A percentile compares a stretch with the other conserved stretches of the same genome.
Conservation (phyloP, 495 filamentous ascomycete genomes). For the Recurvomyces mirabilis region DNA sequence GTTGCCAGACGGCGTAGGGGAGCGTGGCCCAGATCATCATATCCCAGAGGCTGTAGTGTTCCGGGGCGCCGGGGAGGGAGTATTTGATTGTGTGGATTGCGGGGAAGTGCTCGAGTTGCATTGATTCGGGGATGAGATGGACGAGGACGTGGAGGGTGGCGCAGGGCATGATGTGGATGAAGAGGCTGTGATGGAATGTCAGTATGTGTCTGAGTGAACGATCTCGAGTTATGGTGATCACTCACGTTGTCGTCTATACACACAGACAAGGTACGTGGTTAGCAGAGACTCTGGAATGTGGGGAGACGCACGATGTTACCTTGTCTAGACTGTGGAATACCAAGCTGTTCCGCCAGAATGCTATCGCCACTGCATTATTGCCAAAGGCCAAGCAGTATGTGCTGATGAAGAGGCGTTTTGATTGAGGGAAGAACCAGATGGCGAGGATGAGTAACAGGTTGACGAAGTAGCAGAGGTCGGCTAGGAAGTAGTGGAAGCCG, state of each 20-base stretch:
- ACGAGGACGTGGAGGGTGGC: constrained; percentile 84
- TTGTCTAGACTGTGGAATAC: constrained; percentile 98
- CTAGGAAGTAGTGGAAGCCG: constrained; percentile 94
- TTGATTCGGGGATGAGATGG: constrained; percentile 57
- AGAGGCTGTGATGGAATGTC: constrained; percentile 45
- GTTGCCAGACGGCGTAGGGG: constrained; percentile 86
- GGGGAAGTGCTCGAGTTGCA: constrained; percentile 64
- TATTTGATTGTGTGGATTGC: constrained; percentile 74
- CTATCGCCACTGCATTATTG: constrained; percentile 95
- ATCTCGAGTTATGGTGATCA: not conserved
- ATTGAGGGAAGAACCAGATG: constrained; percentile 83
- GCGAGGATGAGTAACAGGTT: constrained; percentile 74
- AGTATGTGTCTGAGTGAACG: constrained; percentile 8
- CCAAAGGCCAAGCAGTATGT: constrained; percentile 87
- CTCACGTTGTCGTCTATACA: constrained; percentile 3
- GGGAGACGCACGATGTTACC: constrained; percentile 54
- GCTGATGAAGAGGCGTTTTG: constrained; percentile 84
- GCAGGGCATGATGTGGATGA: constrained; percentile 98
- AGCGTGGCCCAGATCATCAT: constrained; percentile 93
- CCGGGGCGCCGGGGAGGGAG: constrained; percentile 54
- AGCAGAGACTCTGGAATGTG: not conserved
- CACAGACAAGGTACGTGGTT: not conserved
- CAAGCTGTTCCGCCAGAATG: constrained; percentile 98
- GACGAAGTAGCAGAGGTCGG: constrained; percentile 96
- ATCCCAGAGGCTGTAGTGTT: constrained; percentile 64